phyloP scores from a whole-genome alignment of 2,329 filamentous ascomycete genomes.

The Aspergillus quadrilineatus region DNA sequence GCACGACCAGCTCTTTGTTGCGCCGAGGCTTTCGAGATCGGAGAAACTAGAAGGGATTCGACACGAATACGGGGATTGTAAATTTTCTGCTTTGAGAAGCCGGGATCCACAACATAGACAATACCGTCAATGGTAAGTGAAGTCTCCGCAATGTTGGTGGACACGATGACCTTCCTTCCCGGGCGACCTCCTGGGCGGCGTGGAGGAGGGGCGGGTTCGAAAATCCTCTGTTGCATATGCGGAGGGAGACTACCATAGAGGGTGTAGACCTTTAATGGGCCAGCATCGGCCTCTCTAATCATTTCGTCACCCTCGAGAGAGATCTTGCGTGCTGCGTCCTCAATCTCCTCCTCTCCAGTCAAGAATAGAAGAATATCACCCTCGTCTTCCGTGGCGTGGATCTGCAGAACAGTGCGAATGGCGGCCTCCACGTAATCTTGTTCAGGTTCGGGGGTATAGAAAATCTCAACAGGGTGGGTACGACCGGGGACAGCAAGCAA shows the following conservation, averaged over 20 bases:
- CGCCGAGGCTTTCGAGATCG: conserved; percentile 95
- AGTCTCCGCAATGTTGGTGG: conserved; percentile 97
- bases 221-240: conserved; percentile 90
- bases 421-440: conserved; percentile 96
- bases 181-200: conserved; percentile 73
- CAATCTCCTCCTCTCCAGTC: conserved; percentile 97
- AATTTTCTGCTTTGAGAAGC: conserved; percentile 99
- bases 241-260: conserved; percentile 93
- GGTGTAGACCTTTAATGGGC: conserved; percentile 85
- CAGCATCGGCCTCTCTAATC: conserved; percentile 84
- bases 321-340: conserved; percentile 93
- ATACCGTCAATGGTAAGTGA: conserved; percentile 98
- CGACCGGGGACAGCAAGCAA: conserved; percentile 90
- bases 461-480: conserved; percentile 96
- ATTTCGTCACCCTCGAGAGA: conserved; percentile 87
- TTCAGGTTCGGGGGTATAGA: conserved; percentile 95
- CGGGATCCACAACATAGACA: conserved; percentile 97
- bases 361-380: conserved; percentile 93
- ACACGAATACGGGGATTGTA: conserved; percentile 97
- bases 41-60: conserved; percentile 94
- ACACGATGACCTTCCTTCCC: conserved; percentile 90
- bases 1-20: conserved; percentile 98
- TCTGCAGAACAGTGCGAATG: conserved; percentile 90
- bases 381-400: conserved; percentile 87
- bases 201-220: conserved; percentile 79